Conservation (phyloP, 495 filamentous ascomycete genomes). For the Baudoinia panamericana region DNA sequence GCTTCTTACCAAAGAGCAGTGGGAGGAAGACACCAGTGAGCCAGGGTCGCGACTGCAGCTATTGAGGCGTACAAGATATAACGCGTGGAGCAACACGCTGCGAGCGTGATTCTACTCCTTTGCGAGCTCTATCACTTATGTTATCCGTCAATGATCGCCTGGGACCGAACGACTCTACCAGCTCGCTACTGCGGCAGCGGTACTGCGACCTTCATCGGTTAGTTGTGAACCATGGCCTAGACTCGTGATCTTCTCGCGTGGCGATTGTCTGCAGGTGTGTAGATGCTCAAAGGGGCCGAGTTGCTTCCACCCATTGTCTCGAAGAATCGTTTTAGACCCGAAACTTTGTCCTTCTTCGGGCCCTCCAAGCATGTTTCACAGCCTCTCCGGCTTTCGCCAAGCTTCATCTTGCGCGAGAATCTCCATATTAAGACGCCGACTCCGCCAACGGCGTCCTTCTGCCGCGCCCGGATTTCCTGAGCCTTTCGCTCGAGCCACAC, state of each 20-base stretch:
- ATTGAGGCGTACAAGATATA: conserved; percentile 5
- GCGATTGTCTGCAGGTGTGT: no score
- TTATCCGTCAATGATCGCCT: no score
- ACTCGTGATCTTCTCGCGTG: no score
- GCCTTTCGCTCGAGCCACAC: conserved; percentile 22
- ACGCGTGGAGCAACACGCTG: conserved; percentile 13
- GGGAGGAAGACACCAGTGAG: conserved; percentile 5
- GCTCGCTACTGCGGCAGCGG: no score
- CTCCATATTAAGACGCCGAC: conserved; percentile 22
- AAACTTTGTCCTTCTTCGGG: conserved; percentile 37
- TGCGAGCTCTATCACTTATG: no score
- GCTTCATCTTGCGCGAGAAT: conserved; percentile 20
- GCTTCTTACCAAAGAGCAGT: conserved; percentile 13
- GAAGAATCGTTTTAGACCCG: conserved; percentile 40
- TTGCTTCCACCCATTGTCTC: conserved; percentile 23
- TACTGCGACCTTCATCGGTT: no score
- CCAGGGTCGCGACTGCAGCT: background rate
- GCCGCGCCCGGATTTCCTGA: conserved; percentile 12
- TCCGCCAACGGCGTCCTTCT: conserved; percentile 17
- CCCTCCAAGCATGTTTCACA: conserved; percentile 25
- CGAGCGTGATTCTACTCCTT: no score
- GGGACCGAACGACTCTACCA: no score
- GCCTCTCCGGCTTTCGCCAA: conserved; percentile 9
- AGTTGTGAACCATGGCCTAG: no score
- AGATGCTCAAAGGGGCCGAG: no score